Percentiles rank a stretch among this genome's conserved stretches.
phyloP scores from a whole-genome alignment of 148 eudicot genomes.

The Pouteria glomerata region DNA sequence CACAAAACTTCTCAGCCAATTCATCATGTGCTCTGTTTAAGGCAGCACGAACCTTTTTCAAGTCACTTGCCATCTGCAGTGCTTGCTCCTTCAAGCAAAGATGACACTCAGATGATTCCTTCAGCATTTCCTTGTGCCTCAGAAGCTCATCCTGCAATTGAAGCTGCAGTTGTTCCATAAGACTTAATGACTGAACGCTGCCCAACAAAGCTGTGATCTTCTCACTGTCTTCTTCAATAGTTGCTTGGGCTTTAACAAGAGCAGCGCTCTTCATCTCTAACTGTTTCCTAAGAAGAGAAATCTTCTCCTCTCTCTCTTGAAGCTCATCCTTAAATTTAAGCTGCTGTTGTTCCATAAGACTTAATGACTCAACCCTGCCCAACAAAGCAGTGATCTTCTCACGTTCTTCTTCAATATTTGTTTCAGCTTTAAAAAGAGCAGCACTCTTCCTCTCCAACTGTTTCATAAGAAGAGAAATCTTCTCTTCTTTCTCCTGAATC shows the following conservation, averaged over 20 bases:
- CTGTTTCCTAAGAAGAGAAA: slow-evolving; percentile 33
- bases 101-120: slow-evolving; percentile 25
- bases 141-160: slow-evolving; percentile 33
- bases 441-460: slow-evolving; percentile 38
- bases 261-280: slow-evolving; percentile 35
- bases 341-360: slow-evolving; percentile 21
- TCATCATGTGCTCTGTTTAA: slow-evolving; percentile 49
- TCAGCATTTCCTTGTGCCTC: slow-evolving; percentile 36
- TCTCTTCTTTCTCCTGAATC: slow-evolving; percentile 25
- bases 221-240: slow-evolving; percentile 36
- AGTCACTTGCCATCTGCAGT: slow-evolving; percentile 29
- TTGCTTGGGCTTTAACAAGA: slow-evolving; percentile 20
- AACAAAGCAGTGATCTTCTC: slow-evolving; percentile 22
- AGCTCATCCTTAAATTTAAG: no score
- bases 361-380: slow-evolving; percentile 16
- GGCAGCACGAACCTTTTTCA: slow-evolving; percentile 32
- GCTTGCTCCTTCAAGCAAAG: slow-evolving; percentile 27
- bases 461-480: slow-evolving; percentile 28
- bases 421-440: slow-evolving; percentile 22
- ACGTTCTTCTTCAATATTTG: slow-evolving; percentile 33
- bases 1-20: slow-evolving; percentile 46
- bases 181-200: slow-evolving; percentile 18
- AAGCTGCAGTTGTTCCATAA: slow-evolving; percentile 23
- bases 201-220: slow-evolving; percentile 16
- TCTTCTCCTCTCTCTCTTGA: slow-evolving; percentile 24